A percentile compares a stretch with the other conserved stretches of the same genome.
These are phyloP conservation scores for Rosa lucieae DNA, from an alignment of 306 rosid genomes.

Conservation along the genomic window DNA sequence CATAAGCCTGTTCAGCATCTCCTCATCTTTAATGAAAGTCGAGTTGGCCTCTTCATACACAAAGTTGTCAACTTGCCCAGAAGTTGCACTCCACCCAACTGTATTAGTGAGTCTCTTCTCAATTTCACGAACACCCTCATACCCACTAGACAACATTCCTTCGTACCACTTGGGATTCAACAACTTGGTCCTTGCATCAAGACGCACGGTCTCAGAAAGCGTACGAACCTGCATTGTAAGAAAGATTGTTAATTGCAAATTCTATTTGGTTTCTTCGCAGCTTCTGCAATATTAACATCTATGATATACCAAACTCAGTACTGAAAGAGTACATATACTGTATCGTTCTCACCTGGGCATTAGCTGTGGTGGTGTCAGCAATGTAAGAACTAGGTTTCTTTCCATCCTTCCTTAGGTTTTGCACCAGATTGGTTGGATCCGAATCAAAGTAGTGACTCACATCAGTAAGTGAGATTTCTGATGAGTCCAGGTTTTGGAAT, in stretches of 20 bases:
- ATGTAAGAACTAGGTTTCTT: slow-evolving; percentile 97
- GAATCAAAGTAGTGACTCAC: slow-evolving; percentile 99
- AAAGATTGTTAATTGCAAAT: slow-evolving; percentile 4
- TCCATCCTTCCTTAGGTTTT: slow-evolving; percentile 90
- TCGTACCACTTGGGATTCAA: slow-evolving; percentile 99
- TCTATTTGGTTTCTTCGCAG: neutral
- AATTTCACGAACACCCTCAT: slow-evolving; percentile 94
- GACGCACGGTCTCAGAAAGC: slow-evolving; percentile 91
- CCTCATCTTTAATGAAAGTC: slow-evolving; percentile 86
- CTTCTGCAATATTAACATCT: neutral
- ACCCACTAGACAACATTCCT: slow-evolving; percentile 92
- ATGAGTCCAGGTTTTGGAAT: slow-evolving; percentile 96
- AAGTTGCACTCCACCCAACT: slow-evolving; percentile 99
- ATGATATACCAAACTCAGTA: neutral
- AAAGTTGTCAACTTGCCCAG: slow-evolving; percentile 99
- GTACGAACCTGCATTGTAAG: slow-evolving; percentile 71
- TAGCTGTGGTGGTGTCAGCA: slow-evolving; percentile 98
- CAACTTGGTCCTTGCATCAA: slow-evolving; percentile 93
- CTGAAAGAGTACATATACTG: neutral
- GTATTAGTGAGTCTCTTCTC: slow-evolving; percentile 96
- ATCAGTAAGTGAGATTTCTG: slow-evolving; percentile 97
- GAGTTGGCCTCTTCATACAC: slow-evolving; percentile 99
- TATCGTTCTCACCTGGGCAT: slow-evolving; percentile 72
- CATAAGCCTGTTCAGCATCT: slow-evolving; percentile 90
- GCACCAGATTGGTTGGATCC: slow-evolving; percentile 95